These are phyloP conservation scores for Coemansia asiatica DNA, from an alignment of 192 early-diverging fungal species.

Conservation along the genomic window DNA sequence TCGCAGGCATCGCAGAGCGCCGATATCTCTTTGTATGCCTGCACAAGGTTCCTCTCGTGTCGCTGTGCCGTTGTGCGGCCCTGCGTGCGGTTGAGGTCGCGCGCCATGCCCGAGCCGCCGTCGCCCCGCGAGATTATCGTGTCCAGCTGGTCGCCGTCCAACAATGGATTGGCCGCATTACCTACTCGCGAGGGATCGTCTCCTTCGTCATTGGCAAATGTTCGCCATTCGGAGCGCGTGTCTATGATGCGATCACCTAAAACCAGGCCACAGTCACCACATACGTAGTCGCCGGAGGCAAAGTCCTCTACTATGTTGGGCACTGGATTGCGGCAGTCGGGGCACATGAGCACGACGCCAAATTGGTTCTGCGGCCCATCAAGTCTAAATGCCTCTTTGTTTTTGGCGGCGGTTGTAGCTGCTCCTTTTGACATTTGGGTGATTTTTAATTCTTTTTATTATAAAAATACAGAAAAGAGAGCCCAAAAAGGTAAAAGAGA, in stretches of 20 bases:
- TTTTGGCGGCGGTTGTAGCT: background rate
- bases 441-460: background rate
- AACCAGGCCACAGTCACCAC: constrained; percentile 92
- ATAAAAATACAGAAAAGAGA: constrained; percentile 4
- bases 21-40: constrained; percentile 84
- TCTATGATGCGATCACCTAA: constrained; percentile 96
- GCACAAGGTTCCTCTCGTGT: constrained; percentile 74
- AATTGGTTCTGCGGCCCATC: constrained; percentile 5
- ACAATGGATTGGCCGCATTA: constrained; percentile 41
- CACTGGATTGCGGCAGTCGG: constrained; percentile 75
- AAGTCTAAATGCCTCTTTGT: background rate
- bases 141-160: constrained; percentile 46
- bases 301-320: constrained; percentile 98
- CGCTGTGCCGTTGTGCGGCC: constrained; percentile 70
- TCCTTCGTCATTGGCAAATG: constrained; percentile 53
- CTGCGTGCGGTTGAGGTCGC: constrained; percentile 47
- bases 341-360: constrained; percentile 56
- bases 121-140: constrained; percentile 82
- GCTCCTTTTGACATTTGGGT: constrained; percentile 2
- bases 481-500: background rate
- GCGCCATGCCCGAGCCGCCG: constrained; percentile 42
- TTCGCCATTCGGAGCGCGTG: constrained; percentile 95
- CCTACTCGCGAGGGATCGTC: constrained; percentile 53
- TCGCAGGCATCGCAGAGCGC: constrained; percentile 86
- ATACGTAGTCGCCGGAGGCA: constrained; percentile 88